Percentiles rank a stretch among this genome's conserved stretches.
phyloP scores from a whole-genome alignment of 148 eudicot genomes.

The Cornus controversa region DNA sequence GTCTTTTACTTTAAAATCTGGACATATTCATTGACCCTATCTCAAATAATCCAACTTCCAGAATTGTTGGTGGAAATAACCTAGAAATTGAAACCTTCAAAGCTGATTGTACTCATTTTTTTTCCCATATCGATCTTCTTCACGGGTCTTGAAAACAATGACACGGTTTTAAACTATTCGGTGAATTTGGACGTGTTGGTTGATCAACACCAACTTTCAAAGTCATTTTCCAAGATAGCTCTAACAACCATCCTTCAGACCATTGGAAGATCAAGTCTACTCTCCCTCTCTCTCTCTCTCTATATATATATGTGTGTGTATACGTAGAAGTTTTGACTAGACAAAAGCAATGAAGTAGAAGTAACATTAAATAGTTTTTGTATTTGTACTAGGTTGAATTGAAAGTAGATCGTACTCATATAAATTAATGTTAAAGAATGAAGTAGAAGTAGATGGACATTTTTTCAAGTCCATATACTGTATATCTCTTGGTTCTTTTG shows the following conservation, averaged over 20 bases:
- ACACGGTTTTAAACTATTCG: neutral
- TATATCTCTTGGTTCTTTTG: too few species aligned
- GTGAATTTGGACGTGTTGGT: too few species aligned
- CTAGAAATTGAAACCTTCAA: neutral
- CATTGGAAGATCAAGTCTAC: neutral
- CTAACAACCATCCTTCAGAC: neutral
- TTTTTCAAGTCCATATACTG: too few species aligned
- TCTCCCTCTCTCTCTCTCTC: neutral
- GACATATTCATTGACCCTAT: neutral
- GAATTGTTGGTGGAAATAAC: neutral
- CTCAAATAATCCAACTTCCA: neutral
- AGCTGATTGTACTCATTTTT: too few species aligned
- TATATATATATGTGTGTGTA: neutral
- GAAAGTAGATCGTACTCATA: too few species aligned
- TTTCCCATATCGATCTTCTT: too few species aligned
- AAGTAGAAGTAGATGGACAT: too few species aligned
- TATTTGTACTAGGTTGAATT: too few species aligned
- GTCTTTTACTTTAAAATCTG: neutral
- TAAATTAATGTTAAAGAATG: too few species aligned
- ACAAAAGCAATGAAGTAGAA: neutral
- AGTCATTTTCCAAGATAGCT: neutral
- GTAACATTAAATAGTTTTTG: too few species aligned
- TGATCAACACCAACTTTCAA: slow-evolving; percentile 5
- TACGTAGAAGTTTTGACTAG: neutral
- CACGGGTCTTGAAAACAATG: too few species aligned